Percentiles rank a stretch among this genome's conserved stretches.
Conservation (phyloP, 352 stramenopile genomes). For the Thalassiosira allenii region DNA sequence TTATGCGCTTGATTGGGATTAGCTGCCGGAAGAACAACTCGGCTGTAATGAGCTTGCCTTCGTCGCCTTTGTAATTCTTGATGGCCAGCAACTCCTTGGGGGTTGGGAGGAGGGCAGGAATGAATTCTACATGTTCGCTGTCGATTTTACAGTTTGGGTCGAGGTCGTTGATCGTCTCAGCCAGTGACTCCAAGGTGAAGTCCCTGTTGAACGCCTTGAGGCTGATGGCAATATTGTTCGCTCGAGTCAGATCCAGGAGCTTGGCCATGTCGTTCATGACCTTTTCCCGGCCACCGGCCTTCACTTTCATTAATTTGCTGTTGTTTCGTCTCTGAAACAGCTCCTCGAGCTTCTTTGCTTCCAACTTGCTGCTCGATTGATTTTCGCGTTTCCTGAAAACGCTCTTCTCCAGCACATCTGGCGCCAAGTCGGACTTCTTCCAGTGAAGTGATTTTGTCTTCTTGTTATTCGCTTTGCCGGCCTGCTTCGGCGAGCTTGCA, state of each 20-base stretch:
- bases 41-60: constrained; percentile 75
- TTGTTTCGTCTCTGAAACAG: constrained; percentile 79
- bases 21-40: constrained; percentile 84
- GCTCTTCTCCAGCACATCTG: constrained; percentile 73
- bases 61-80: constrained; percentile 73
- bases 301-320: constrained; percentile 22
- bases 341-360: constrained; percentile 76
- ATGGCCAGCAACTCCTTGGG: constrained; percentile 74
- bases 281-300: constrained; percentile 13
- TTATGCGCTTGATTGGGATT: constrained; percentile 75
- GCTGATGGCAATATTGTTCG: constrained; percentile 85
- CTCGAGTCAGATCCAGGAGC: constrained; percentile 79
- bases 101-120: constrained; percentile 78
- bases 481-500: neutral
- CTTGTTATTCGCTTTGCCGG: constrained; percentile 37
- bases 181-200: constrained; percentile 74
- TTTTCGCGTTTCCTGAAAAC: constrained; percentile 75
- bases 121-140: constrained; percentile 79
- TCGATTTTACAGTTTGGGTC: constrained; percentile 78
- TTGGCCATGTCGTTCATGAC: constrained; percentile 72
- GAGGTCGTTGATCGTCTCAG: constrained; percentile 79
- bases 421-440: constrained; percentile 67
- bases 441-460: constrained; percentile 79
- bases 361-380: constrained; percentile 24
- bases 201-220: constrained; percentile 86